phyloP scores from a whole-genome alignment of 1,284 basidiomycete genomes.

The Thelephora terrestris region DNA sequence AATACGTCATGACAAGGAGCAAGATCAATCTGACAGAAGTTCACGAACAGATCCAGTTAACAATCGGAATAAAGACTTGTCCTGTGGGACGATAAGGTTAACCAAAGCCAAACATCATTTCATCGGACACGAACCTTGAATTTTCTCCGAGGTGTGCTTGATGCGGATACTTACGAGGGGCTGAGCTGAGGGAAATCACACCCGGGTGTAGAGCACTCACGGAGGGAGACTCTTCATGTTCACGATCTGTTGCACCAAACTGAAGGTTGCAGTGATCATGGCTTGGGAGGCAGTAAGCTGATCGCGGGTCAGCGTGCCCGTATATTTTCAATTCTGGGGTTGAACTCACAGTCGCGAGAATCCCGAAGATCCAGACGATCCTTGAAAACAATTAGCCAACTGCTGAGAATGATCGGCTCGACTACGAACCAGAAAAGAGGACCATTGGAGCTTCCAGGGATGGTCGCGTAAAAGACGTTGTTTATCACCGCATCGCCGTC shows the following conservation, averaged over 20 bases:
- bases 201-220: conserved; percentile 9
- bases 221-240: conserved; percentile 49
- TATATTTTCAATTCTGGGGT: not conserved
- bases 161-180: conserved; percentile 31
- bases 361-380: conserved; percentile 52
- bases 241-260: conserved; percentile 52
- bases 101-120: too few relatives aligned
- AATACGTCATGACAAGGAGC: not conserved
- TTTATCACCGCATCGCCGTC: conserved; percentile 37
- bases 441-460: conserved; percentile 45
- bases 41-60: conserved; percentile 39
- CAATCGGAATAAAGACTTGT: conserved; percentile 23
- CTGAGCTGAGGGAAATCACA: not conserved
- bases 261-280: conserved; percentile 62
- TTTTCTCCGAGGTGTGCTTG: conserved; percentile 46
- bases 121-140: conserved; percentile 21
- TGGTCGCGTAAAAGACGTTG: conserved; percentile 55
- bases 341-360: conserved; percentile 45
- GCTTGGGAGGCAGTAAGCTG: conserved; percentile 54
- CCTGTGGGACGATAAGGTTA: conserved; percentile 19
- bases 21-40: not conserved
- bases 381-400: conserved; percentile 19
- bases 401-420: not conserved
- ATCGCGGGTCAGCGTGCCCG: conserved; percentile 1
- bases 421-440: conserved; percentile 40